phyloP scores from a whole-genome alignment of 2,329 filamentous ascomycete genomes.

The Claviceps purpurea region DNA sequence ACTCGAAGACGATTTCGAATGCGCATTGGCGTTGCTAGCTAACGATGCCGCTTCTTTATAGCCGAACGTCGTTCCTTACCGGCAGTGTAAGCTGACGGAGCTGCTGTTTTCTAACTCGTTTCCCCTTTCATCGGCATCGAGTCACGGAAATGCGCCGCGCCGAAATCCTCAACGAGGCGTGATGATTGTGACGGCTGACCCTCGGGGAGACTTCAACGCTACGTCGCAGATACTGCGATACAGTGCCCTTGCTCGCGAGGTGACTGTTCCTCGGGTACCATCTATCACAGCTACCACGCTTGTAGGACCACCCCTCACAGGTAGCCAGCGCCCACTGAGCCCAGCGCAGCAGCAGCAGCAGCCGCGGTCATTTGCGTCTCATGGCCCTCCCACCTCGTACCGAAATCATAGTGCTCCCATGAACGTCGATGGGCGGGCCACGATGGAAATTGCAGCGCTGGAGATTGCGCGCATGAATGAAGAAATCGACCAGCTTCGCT shows the following conservation, averaged over 20 bases:
- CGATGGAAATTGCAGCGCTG: constrained; percentile 68
- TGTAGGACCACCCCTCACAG: constrained; percentile 18
- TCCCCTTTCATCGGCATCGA: constrained; percentile 41
- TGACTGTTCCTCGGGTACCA: constrained; percentile 80
- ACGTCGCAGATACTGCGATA: constrained; percentile 94
- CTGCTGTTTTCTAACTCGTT: constrained; percentile 81
- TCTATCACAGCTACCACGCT: constrained; percentile 64
- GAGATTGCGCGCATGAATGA: constrained; percentile 63
- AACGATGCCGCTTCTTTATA: constrained; percentile 17
- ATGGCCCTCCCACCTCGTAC: constrained; percentile 18
- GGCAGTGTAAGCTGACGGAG: constrained; percentile 77
- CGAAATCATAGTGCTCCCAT: constrained; percentile 27
- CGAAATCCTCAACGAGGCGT: constrained; percentile 73
- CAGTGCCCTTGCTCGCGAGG: constrained; percentile 80
- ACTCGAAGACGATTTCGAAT: background rate
- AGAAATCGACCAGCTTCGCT: constrained; percentile 62
- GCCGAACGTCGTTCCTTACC: constrained; percentile 63
- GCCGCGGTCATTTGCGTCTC: constrained; percentile 27
- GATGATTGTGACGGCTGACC: constrained; percentile 95
- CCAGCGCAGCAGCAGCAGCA: constrained; percentile 17
- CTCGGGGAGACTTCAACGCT: constrained; percentile 86
- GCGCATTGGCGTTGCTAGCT: background rate
- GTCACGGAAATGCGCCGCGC: constrained; percentile 24
- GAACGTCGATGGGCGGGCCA: constrained; percentile 43
- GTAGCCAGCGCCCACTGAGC: constrained; percentile 14